Conservation (phyloP, 495 filamentous ascomycete genomes). For the Podospora appendiculata region DNA sequence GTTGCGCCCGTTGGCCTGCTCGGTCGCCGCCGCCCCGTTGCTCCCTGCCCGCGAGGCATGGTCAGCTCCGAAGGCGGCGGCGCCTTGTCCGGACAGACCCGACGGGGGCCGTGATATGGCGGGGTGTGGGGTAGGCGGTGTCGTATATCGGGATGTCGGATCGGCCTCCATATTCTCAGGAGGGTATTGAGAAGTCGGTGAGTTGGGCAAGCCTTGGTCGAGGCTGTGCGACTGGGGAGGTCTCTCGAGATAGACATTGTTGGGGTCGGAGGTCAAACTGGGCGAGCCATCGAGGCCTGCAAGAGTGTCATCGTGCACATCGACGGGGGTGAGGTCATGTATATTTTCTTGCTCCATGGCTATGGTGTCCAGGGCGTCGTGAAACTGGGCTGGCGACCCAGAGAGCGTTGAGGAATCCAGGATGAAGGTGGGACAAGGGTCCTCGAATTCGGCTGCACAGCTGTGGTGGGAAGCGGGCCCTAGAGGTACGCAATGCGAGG, state of each 20-base stretch:
- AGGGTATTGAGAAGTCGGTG: constrained; percentile 12
- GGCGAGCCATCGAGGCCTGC: constrained; percentile 29
- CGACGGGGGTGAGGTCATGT: background rate
- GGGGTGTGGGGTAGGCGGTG: constrained; percentile 27
- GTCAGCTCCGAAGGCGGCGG: constrained; percentile 20
- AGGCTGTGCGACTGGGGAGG: constrained; percentile 32
- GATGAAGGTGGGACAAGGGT: constrained; percentile 11
- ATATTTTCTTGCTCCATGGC: constrained; percentile 40
- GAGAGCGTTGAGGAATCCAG: constrained; percentile 44
- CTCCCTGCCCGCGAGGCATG: constrained; percentile 26
- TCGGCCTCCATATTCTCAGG: constrained; percentile 28
- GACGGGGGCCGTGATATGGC: constrained; percentile 42
- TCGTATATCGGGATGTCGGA: constrained; percentile 31
- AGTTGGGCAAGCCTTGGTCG: constrained; percentile 28
- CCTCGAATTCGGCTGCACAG: no score
- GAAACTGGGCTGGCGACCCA: constrained; percentile 42
- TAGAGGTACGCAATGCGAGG: no score
- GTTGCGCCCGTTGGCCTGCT: constrained; percentile 53
- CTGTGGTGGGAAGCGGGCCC: no score
- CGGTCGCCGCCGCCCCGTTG: constrained; percentile 29
- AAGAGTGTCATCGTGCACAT: constrained; percentile 28
- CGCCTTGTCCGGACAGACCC: constrained; percentile 36
- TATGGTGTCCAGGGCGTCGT: constrained; percentile 41
- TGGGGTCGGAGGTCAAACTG: constrained; percentile 15
- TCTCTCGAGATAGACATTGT: constrained; percentile 18